Evolutionary conservation across 2,329 filamentous ascomycete genomes (phyloP).

Genomic region (Zasmidium angulare): DNA sequence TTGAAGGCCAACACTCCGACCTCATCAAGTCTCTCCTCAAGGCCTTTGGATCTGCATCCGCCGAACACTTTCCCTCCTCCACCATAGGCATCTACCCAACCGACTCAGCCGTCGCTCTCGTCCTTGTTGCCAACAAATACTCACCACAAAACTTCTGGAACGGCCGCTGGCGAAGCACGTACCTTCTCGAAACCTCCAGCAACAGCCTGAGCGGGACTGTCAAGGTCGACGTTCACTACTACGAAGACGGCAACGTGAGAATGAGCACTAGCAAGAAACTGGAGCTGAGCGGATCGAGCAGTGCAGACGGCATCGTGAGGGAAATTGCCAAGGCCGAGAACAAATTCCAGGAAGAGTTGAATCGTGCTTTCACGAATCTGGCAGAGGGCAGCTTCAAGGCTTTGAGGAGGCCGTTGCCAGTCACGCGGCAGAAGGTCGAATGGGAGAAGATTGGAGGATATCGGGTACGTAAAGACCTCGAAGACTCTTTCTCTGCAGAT

Average conservation of each 20-base stretch:
- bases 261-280: slow-evolving; percentile 84
- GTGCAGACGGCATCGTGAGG: slow-evolving; percentile 68
- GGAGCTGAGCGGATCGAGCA: slow-evolving; percentile 57
- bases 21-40: slow-evolving; percentile 84
- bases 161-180: slow-evolving; percentile 90
- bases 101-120: slow-evolving; percentile 72
- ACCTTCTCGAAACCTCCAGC: slow-evolving; percentile 72
- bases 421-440: slow-evolving; percentile 97
- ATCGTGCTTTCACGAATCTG: slow-evolving; percentile 81
- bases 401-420: slow-evolving; percentile 85
- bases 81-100: slow-evolving; percentile 81
- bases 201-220: slow-evolving; percentile 72
- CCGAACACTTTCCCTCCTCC: slow-evolving; percentile 84
- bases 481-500: neutral
- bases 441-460: slow-evolving; percentile 99
- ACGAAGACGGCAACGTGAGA: slow-evolving; percentile 97
- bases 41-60: slow-evolving; percentile 70
- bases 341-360: slow-evolving; percentile 94
- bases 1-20: slow-evolving; percentile 75
- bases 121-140: slow-evolving; percentile 94
- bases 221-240: slow-evolving; percentile 97
- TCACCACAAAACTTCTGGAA: slow-evolving; percentile 99
- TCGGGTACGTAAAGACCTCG: slow-evolving; percentile 57
- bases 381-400: slow-evolving; percentile 96
- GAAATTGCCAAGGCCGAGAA: slow-evolving; percentile 80